Base-by-base conservation (phyloP, 805 yeast species). In the Saccharomycopsis selenospora region DNA sequence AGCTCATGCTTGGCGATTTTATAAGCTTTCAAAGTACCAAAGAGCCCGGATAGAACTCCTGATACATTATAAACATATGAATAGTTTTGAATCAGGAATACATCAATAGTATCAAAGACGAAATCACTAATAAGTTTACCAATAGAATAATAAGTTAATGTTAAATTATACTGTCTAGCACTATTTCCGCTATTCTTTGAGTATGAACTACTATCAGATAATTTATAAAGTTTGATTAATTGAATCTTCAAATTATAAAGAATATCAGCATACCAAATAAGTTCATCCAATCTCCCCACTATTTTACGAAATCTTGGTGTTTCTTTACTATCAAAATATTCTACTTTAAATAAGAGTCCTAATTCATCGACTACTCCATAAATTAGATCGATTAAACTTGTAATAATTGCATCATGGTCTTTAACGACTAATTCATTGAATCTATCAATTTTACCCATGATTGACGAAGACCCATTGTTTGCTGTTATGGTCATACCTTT, bases 321-420 rank as follows among this genome's bases (percentile, higher is more conserved):
- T 22, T 20, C 28, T 17, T 42, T 40, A 11, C 47, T 29, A 30
- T 42, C 26, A 17, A 42, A 48, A 18, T 25, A 47, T 13, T 30
- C 17, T 4, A 50, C 40, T 26, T 53, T 53, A 38, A 53, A 53
- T n/a, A 53, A 42, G 14, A 50, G 36, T 4, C 52, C 51, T 11
- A 48, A 24, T 38, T 53, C 56, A 33, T 53, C 56, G 13, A 53
- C 54, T 11, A 53, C 44, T n/a, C 56, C 56, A 36, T 53, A 53
- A 6, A 28, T 17, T 7, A 49, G 42, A 25, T 50, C 56, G n/a
- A 53, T 48, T 10, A 36, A 18, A 17, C n/a, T 14, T 2, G 49
- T 23, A 30, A 43, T 46, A 23, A 50, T n/a, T 11, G 24, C n/a
- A 25, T 41, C 43, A n/a, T 14, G 8, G 8, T 22, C n/a, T 25